A percentile compares a stretch with the other conserved stretches of the same genome.
Conservation (phyloP, 306 rosid genomes). For the Castanopsis chinensis region DNA sequence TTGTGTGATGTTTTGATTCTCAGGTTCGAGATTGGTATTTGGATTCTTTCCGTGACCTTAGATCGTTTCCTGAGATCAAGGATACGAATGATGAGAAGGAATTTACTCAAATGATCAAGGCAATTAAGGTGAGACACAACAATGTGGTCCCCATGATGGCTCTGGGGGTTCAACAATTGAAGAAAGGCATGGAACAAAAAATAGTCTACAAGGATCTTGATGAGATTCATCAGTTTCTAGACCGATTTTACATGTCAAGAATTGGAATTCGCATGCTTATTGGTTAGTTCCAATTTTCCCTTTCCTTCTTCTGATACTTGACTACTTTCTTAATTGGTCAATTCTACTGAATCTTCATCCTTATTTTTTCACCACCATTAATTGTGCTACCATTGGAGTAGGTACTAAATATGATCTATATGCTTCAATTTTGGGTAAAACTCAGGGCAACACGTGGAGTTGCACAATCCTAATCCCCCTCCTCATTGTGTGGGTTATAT, state of each 20-base stretch:
- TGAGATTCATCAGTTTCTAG: slow-evolving; percentile 89
- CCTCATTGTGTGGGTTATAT: slow-evolving; percentile 84
- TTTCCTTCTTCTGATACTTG: slow-evolving; percentile 13
- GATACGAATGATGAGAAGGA: slow-evolving; percentile 58
- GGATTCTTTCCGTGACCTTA: slow-evolving; percentile 90
- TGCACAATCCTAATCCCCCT: slow-evolving; percentile 90
- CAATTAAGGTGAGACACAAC: slow-evolving; percentile 95
- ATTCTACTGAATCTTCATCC: not conserved
- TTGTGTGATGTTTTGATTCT: slow-evolving; percentile 7
- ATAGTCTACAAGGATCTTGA: slow-evolving; percentile 52
- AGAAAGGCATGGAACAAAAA: slow-evolving; percentile 60
- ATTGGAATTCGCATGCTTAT: slow-evolving; percentile 99
- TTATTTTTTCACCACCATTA: not conserved
- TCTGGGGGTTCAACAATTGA: slow-evolving; percentile 91
- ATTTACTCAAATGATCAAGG: slow-evolving; percentile 86
- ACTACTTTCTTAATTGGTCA: slow-evolving; percentile 3
- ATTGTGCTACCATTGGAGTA: not conserved
- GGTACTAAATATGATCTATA: slow-evolving; percentile 10
- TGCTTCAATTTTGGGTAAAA: slow-evolving; percentile 21
- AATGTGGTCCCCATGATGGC: slow-evolving; percentile 98
- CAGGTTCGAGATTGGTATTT: slow-evolving; percentile 96
- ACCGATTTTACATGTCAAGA: slow-evolving; percentile 96
- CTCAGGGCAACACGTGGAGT: slow-evolving; percentile 97
- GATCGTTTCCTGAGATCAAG: slow-evolving; percentile 78
- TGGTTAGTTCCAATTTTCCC: slow-evolving; percentile 42